phyloP scores from a whole-genome alignment of 2,329 filamentous ascomycete genomes.

The Diplocarpon mali region DNA sequence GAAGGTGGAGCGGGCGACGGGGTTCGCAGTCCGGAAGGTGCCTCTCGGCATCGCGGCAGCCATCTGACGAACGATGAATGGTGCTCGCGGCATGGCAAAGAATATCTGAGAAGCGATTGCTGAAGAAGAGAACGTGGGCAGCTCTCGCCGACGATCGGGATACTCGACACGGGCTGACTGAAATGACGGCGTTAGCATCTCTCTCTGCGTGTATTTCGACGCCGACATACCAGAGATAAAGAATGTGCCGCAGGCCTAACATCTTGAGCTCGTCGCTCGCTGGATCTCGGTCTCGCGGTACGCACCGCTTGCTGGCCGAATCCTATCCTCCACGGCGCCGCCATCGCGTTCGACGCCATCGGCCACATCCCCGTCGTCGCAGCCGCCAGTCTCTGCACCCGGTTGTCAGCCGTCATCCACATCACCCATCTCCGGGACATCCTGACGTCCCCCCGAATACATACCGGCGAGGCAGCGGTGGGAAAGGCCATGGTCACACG shows the following conservation, averaged over 20 bases:
- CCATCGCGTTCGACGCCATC: constrained; percentile 30
- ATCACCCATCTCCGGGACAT: background rate
- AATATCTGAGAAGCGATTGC: constrained; percentile 8
- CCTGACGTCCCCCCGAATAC: constrained; percentile 1
- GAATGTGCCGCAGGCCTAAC: constrained; percentile 2
- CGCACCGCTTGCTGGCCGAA: constrained; percentile 18
- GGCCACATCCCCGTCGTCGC: constrained; percentile 34
- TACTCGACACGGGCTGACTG: constrained; percentile 9
- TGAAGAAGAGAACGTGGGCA: constrained; percentile 13
- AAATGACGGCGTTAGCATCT: constrained; percentile 6
- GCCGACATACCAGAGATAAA: constrained; percentile 6
- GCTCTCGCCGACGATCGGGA: constrained; percentile 14
- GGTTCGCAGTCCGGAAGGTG: constrained; percentile 17
- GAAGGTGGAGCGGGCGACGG: constrained; percentile 12
- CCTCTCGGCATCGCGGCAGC: constrained; percentile 16
- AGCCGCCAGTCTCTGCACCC: constrained; percentile 35
- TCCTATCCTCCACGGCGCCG: constrained; percentile 29
- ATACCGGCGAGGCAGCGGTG: constrained; percentile 20
- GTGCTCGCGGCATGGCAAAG: constrained; percentile 9
- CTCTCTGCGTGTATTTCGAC: background rate
- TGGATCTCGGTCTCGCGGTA: constrained; percentile 9
- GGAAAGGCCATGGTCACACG: constrained; percentile 20
- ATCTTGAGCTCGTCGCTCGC: constrained; percentile 2
- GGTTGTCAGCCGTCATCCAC: constrained; percentile 3
- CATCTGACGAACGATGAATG: constrained; percentile 9